phyloP scores from a whole-genome alignment of 2,329 filamentous ascomycete genomes.

The Colletotrichum tanaceti region DNA sequence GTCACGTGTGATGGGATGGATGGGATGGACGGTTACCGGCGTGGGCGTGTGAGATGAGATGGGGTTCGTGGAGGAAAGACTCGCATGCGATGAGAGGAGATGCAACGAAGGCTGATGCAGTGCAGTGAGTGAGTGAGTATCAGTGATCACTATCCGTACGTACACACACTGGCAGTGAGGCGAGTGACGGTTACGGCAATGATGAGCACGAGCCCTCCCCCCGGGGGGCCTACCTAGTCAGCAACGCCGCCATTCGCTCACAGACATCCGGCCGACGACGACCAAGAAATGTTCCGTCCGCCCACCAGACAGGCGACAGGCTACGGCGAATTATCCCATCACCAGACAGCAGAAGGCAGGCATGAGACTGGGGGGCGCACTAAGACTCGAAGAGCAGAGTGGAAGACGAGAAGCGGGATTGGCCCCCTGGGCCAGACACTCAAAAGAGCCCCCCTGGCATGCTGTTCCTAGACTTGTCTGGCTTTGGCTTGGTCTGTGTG shows the following conservation, averaged over 20 bases:
- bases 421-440: conserved; percentile 21
- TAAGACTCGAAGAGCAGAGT: conserved; percentile 16
- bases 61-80: not conserved
- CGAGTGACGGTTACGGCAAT: too few relatives aligned
- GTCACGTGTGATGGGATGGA: not conserved
- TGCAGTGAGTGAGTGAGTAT: not conserved
- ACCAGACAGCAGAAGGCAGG: not conserved
- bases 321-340: not conserved
- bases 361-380: not conserved
- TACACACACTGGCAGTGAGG: too few relatives aligned
- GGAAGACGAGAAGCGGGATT: conserved; percentile 20
- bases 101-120: too few relatives aligned
- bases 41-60: conserved; percentile 8
- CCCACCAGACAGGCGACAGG: not conserved
- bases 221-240: too few relatives aligned
- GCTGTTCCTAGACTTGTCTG: conserved; percentile 31
- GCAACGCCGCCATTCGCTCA: not conserved
- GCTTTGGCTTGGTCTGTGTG: conserved; percentile 25
- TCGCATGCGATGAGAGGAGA: too few relatives aligned
- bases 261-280: not conserved
- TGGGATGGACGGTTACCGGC: not conserved
- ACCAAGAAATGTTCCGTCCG: conserved; percentile 1
- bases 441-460: conserved; percentile 32
- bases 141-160: too few relatives aligned
- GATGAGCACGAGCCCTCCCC: not conserved